Base-by-base conservation (phyloP, 2,329 filamentous ascomycete genomes). In the Paracorniculantispora psalliotae region DNA sequence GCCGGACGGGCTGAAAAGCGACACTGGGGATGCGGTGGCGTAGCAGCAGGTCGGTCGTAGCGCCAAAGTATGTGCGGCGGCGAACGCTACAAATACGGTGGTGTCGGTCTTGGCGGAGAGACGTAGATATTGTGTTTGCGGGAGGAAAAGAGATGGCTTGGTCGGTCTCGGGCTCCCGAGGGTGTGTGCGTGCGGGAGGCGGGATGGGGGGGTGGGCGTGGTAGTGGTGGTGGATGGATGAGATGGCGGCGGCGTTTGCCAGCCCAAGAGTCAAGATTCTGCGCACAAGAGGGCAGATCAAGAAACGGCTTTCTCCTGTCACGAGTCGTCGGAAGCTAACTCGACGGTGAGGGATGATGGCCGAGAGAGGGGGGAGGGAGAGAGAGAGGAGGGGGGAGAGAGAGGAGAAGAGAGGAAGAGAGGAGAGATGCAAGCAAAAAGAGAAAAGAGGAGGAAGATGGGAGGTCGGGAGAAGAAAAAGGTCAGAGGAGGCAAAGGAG, bases 101-200 rank as follows among this genome's bases (percentile, higher is more conserved):
- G n/a, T 37, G 35, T 37, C 8, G 35, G 35, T 9, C 9, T 37
- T 17, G 35, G 9, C 35, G 9, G 17, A 37, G 35, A 8, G 8
- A 17, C 17, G 35, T 17, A 37, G 8, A 17, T 37, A 37, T 17
- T 37, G 8, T 37, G 35, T 37, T 25, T 4, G 35, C 12, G 44
- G 28, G 44, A 30, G 30, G 15, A 23, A 33, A 19, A 23, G 43
- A 46, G 25, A 41, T 30, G 13, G 43, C 39, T n/a, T 39, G 44
- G 21, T 47, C 30, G 23, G 54, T 57, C 41, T 56, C 54, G 54
- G 44, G 35, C 15, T 35, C 55, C 55, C 46, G 26, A 51, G 25
- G 10, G 28, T 15, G 33, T n/a, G n/a, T n/a, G 21, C 23, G 46
- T 37, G 43, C 26, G 55, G 55, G 46, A 57, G 47, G 39, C 33